These are phyloP conservation scores for Grammothele lineata DNA, from an alignment of 768 basidiomycete genomes.

Conservation along the genomic window DNA sequence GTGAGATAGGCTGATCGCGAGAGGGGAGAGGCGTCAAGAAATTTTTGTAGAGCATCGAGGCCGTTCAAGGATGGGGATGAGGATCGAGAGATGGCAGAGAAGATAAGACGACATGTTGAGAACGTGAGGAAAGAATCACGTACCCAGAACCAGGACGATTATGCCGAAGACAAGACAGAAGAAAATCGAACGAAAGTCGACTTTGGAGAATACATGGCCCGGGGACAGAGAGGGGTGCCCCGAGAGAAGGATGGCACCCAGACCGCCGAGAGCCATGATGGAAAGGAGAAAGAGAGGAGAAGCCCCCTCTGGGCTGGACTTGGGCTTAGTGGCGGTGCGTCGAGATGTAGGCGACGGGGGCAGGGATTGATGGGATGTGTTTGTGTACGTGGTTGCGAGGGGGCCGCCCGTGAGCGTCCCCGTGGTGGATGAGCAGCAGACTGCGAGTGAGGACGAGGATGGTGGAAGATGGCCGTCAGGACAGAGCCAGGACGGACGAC, in stretches of 20 bases:
- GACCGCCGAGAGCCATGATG: slow-evolving; percentile 60
- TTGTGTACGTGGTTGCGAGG: slow-evolving; percentile 23
- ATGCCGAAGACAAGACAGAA: slow-evolving; percentile 65
- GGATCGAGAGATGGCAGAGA: neutral
- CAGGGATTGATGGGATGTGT: slow-evolving; percentile 12
- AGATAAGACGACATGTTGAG: neutral
- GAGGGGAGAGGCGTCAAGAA: neutral
- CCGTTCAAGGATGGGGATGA: neutral
- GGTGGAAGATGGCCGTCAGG: slow-evolving; percentile 5
- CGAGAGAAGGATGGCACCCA: slow-evolving; percentile 57
- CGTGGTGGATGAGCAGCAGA: slow-evolving; percentile 6
- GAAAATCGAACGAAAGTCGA: slow-evolving; percentile 68
- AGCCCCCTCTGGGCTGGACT: slow-evolving; percentile 32
- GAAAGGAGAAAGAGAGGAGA: slow-evolving; percentile 53
- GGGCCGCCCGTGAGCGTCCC: slow-evolving; percentile 22
- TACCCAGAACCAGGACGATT: slow-evolving; percentile 70
- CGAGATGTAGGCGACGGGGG: slow-evolving; percentile 18
- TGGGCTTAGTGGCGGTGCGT: slow-evolving; percentile 20
- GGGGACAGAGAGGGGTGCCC: slow-evolving; percentile 43
- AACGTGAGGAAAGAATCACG: slow-evolving; percentile 23
- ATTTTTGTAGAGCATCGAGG: too few relatives aligned
- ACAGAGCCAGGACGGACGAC: too few relatives aligned
- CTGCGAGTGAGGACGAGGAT: slow-evolving; percentile 2
- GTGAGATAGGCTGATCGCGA: slow-evolving; percentile 77
- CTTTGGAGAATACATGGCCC: slow-evolving; percentile 41